Evolutionary conservation across 352 stramenopile genomes (phyloP).

Genomic region (Pilasporangium apinafurcum): DNA sequence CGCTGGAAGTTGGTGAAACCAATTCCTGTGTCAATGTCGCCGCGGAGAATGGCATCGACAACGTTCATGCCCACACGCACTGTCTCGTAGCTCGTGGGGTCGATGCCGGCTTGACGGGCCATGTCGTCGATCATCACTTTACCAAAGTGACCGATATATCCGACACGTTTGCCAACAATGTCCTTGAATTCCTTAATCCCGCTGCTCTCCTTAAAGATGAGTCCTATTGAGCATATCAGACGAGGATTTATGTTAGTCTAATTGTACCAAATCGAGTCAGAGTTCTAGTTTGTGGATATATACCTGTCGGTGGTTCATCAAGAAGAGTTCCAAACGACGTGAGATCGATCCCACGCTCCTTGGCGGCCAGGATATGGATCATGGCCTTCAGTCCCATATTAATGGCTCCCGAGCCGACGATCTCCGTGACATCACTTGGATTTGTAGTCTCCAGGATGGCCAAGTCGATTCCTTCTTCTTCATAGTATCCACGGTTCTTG

Average conservation of each 20-base stretch:
- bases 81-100: constrained; percentile 32
- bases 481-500: constrained; percentile 44
- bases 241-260: too few relatives aligned
- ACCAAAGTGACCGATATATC: constrained; percentile 47
- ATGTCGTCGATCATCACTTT: constrained; percentile 53
- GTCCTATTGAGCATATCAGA: constrained; percentile 8
- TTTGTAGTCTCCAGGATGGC: constrained; percentile 45
- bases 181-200: constrained; percentile 48
- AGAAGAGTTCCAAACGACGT: constrained; percentile 39
- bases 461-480: constrained; percentile 44
- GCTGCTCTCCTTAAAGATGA: constrained; percentile 49
- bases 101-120: constrained; percentile 36
- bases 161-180: constrained; percentile 43
- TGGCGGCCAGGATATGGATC: constrained; percentile 44
- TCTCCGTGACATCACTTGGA: constrained; percentile 43
- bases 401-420: constrained; percentile 34
- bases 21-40: constrained; percentile 43
- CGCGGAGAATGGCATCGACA: constrained; percentile 38
- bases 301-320: constrained; percentile 36
- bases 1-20: constrained; percentile 53
- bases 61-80: constrained; percentile 48
- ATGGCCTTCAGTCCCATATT: constrained; percentile 47
- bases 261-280: too few relatives aligned
- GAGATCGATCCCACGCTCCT: constrained; percentile 41
- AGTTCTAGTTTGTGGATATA: too few relatives aligned